These are phyloP conservation scores for Sicyos baderoa DNA, from an alignment of 306 rosid genomes.

Conservation along the genomic window DNA sequence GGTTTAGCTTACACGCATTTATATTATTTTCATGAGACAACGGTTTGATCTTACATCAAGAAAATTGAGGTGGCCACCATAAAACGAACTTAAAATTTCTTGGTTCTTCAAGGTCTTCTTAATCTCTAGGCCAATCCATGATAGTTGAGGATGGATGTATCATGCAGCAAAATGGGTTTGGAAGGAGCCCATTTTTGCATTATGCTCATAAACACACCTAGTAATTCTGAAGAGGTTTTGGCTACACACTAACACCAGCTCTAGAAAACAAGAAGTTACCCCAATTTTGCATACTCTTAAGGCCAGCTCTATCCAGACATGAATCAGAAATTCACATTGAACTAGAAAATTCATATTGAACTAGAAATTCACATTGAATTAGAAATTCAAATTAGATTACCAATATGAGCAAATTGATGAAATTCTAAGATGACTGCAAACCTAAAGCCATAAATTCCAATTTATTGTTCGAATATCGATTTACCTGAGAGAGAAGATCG, in stretches of 20 bases:
- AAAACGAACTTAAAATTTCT: too few relatives aligned
- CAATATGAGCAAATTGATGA: not conserved
- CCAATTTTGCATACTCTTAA: not conserved
- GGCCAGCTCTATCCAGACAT: not conserved
- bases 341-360: too few relatives aligned
- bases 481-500: slow-evolving; percentile 21
- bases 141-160: too few relatives aligned
- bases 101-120: too few relatives aligned
- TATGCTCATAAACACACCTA: not conserved
- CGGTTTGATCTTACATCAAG: too few relatives aligned
- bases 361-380: too few relatives aligned
- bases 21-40: too few relatives aligned
- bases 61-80: too few relatives aligned
- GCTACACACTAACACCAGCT: not conserved
- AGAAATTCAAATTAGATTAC: not conserved
- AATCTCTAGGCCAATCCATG: too few relatives aligned
- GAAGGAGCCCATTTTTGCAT: not conserved
- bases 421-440: not conserved
- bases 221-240: not conserved
- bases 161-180: not conserved
- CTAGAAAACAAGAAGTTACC: not conserved
- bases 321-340: too few relatives aligned
- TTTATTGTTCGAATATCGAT: not conserved
- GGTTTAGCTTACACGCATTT: too few relatives aligned
- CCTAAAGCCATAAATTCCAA: not conserved